Base-by-base conservation (phyloP, 225 moss, liverwort and hornwort species). In the Asterella californica region DNA sequence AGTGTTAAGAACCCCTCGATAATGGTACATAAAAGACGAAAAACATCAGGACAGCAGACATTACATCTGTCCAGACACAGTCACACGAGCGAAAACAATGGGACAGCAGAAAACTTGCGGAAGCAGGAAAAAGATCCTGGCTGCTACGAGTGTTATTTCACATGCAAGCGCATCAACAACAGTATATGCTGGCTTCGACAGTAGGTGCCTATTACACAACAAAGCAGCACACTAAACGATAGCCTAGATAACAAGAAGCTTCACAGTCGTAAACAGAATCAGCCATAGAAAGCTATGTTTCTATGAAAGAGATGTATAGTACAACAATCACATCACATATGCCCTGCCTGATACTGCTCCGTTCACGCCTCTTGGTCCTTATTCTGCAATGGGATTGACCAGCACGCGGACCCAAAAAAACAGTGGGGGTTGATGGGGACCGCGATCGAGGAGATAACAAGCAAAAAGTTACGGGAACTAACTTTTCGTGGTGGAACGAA, bases 271-370 rank as follows among this genome's bases (percentile, higher is more conserved):
- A 30, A 33, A 32, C 37, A 76, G 75, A 67, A 18, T 55, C 75
- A 38, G 25, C 59, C 37, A 24, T 76, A 19, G 45, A 64, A n/a
- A 64, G 18, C 38, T 42, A 63, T 45, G 47, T 25, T 47, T 15
- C 27, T 48, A 42, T 25, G 47, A 64, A 77, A 77, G 77, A 65
- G 64, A 77, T 77, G 46, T 77, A 64, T 77, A 48, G 38, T 77
- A 77, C 77, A 64, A 77, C 59, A 45, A 57, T 25, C 24, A 60
- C 76, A 76, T 74, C 50, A 29, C 53, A 76, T 76, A 63, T 64
- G n/a, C 63, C 75, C 57, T 57, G 59, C 37, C 30, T 57, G 36
- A 76, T 8, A 76, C 33, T 76, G 75, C 75, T 54, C 38, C 59
- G 59, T 34, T 53, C 75, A 75, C 75, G 24, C 57, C 75, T 60